Evolutionary conservation across 2,329 filamentous ascomycete species (phyloP), one percentile per base, ranked within the genome.

Genomic region (Fusarium redolens): DNA sequence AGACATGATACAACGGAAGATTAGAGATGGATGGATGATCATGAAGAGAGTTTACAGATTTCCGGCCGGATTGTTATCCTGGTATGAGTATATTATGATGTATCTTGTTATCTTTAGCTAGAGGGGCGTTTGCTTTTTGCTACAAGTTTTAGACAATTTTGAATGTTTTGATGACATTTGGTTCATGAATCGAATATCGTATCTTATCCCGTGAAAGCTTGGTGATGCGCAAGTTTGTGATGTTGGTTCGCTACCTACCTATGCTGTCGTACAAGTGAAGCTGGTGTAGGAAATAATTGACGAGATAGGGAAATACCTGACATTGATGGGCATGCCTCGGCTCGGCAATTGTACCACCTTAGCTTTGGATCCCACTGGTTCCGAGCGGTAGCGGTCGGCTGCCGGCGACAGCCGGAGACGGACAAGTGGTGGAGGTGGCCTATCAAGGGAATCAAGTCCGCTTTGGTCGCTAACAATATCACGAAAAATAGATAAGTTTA

Each of bases 41-140:
- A 77, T 64, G 72, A 74, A 72, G 68, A 66, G 65, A 72, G 70
- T 56, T 45, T 71, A 66, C 74, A 73, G 60, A 75, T 69, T 64
- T 70, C 66, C 60, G 62, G 68, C 52, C 57, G 72, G 70, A 61
- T 69, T 68, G 56, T 66, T 70, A 61, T 70, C 70, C 69, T 61
- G 74, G 65, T 64, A 73, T 68, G 74, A 75, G 66, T 73, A 76
- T 76, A 73, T 77, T 61, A 78, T 54, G 72, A 78, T 73, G 73
- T 76, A 78, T 76, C 56, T 65, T 72, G 71, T 62, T 72, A 72
- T 60, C 40, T 61, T 72, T 69, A 69, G 71, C 51, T 72, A 75
- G 68, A 74, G 55, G 67, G 75, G 75, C 75, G 75, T 78, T 78
- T 72, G 59, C 54, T 20, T 69, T 66, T 62, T 68, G 51, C 38